Base-by-base conservation (phyloP, 2,329 filamentous ascomycete species). In the Cercospora berteroae region DNA sequence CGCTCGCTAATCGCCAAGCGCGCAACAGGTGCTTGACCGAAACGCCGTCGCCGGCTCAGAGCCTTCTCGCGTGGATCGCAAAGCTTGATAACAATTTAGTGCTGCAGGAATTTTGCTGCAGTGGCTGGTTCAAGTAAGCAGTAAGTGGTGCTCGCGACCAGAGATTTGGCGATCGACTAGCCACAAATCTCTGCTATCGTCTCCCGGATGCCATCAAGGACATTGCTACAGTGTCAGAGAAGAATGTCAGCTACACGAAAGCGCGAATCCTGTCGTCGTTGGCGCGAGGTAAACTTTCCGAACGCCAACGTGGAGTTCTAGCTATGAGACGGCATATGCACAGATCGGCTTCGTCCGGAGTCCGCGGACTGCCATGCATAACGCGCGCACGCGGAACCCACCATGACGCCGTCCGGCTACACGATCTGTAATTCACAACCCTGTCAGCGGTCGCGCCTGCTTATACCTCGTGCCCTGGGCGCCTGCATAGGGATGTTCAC, bases 381-480 rank as follows among this genome's bases (percentile, higher is more conserved):
- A 52, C 48, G 48, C 48, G 48, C 48, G 25, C 20, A 4, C 48
- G 48, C 36, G 44, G 48, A 52, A 52, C 23, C 48, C 48, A 27
- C 48, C 48, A 23, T 52, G 23, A 27, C 48, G 48, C 48, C 23
- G 48, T n/a, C 23, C 48, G 48, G 27, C 23, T n/a, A 52, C 48
- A 52, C 48, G 23, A 23, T 27, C 48, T 27, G 48, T 31, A 33
- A 20, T 58, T 33, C 33, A 3, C 31, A 18, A 58, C 27, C 27
- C 55, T 58, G 55, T 58, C 55, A 20, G 27, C 55, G 9, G 16
- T 58, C 55, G 27, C 55, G 27, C 27, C 55, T 58, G 55, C 55
- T 58, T 58, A 58, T 33, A 36, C 18, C 55, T 58, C 29, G 55
- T 58, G 55, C 31, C 55, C 18, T 23, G 55, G 55, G 31, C 31